Percentiles rank a stretch among this genome's conserved stretches.
Conservation (phyloP, 208 protist genomes). For the Crithidia thermophila region DNA sequence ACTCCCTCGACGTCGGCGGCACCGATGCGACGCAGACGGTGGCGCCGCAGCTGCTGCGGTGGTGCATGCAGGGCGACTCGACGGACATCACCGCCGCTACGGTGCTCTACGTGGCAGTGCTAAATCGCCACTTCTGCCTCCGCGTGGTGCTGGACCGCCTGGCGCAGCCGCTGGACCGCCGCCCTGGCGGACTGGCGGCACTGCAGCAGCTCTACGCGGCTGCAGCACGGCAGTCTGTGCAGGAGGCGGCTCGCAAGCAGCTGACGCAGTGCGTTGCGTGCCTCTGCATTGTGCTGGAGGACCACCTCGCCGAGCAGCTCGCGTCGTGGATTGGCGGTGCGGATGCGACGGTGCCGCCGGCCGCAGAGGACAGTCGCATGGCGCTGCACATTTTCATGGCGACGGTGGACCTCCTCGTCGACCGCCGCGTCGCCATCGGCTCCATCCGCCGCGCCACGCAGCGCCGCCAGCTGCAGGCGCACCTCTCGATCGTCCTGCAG, state of each 20-base stretch:
- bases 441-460: conserved; percentile 64
- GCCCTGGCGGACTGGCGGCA: conserved; percentile 42
- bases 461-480: conserved; percentile 52
- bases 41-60: conserved; percentile 50
- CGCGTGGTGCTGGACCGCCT: conserved; percentile 46
- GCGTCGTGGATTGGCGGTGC: conserved; percentile 11
- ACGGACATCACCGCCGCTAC: conserved; percentile 1
- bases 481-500: conserved; percentile 40
- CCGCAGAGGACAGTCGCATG: conserved; percentile 5
- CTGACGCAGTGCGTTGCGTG: conserved; percentile 46
- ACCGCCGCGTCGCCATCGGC: conserved; percentile 58
- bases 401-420: conserved; percentile 57
- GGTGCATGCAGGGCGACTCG: conserved; percentile 18
- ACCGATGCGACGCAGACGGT: conserved; percentile 25
- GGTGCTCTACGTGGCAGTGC: conserved; percentile 47
- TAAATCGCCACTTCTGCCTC: conserved; percentile 71
- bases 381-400: conserved; percentile 40
- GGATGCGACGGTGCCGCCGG: background rate
- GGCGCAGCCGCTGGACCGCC: conserved; percentile 44
- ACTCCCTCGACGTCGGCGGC: conserved; percentile 24
- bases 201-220: conserved; percentile 52
- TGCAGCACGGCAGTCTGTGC: background rate
- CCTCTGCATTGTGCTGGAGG: conserved; percentile 48
- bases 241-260: conserved; percentile 36
- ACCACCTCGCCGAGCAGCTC: conserved; percentile 27